These are phyloP conservation scores for Tolypocladium album DNA, from an alignment of 2,329 filamentous ascomycete species.

Conservation along the genomic window DNA sequence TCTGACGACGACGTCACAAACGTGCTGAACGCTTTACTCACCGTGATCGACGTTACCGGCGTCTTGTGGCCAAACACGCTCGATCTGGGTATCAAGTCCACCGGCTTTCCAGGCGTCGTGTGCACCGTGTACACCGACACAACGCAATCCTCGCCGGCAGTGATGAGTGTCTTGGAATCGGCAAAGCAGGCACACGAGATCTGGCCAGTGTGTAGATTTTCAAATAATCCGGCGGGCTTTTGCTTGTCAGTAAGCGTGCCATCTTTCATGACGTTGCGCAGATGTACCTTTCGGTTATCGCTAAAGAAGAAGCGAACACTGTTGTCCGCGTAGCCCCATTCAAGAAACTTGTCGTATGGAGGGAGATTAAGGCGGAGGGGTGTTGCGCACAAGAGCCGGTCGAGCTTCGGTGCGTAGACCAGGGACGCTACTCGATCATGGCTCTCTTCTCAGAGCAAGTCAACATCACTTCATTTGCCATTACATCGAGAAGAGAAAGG, in stretches of 20 bases:
- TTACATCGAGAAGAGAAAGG: not conserved
- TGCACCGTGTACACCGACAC: constrained; percentile 72
- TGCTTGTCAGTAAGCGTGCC: constrained; percentile 14
- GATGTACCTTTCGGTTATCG: constrained; percentile 60
- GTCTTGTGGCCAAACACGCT: constrained; percentile 86
- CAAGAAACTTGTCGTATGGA: constrained; percentile 85
- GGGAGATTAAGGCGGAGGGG: constrained; percentile 81
- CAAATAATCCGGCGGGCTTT: constrained; percentile 69
- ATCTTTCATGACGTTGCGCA: constrained; percentile 1
- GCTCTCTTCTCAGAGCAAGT: constrained; percentile 33
- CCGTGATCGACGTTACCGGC: constrained; percentile 70
- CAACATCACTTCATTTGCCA: not conserved
- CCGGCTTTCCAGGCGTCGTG: constrained; percentile 50
- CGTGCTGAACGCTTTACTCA: constrained; percentile 80
- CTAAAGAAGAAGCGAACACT: constrained; percentile 84
- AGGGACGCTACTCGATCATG: constrained; percentile 74
- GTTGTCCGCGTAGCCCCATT: constrained; percentile 93
- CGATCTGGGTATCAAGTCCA: constrained; percentile 69
- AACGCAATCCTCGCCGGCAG: constrained; percentile 85
- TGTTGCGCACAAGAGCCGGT: constrained; percentile 73
- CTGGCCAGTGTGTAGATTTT: constrained; percentile 88
- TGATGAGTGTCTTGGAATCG: constrained; percentile 83
- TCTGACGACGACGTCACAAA: constrained; percentile 76
- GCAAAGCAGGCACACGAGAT: constrained; percentile 76
- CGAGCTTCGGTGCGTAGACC: constrained; percentile 66